These are phyloP conservation scores for Dillenia turbinata DNA, from an alignment of 164 flowering plant species.

Conservation along the genomic window DNA sequence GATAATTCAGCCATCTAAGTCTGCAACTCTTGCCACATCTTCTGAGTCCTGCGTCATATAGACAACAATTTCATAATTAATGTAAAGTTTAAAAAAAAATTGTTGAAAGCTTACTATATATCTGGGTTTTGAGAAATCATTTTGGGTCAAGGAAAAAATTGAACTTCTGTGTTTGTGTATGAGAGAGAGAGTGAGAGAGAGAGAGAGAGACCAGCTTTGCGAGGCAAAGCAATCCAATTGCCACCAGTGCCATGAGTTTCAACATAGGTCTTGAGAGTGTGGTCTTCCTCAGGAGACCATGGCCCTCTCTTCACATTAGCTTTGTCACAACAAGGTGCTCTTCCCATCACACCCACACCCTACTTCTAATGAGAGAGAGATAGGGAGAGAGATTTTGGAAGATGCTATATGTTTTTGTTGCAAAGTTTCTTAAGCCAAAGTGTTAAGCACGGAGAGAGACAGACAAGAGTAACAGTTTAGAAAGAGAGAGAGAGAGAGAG, in stretches of 20 bases:
- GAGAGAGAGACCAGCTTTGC: conserved; percentile 48
- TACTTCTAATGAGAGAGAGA: not conserved
- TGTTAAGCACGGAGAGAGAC: not conserved
- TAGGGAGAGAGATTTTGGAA: not conserved
- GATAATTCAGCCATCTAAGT: conserved; percentile 74
- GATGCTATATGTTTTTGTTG: too few species aligned
- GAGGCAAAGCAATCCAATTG: conserved; percentile 70
- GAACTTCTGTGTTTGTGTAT: not conserved
- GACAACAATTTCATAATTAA: not conserved
- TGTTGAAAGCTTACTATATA: not conserved
- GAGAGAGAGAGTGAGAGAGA: not conserved
- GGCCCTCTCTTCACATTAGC: conserved; percentile 76
- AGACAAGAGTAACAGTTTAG: conserved; percentile 1
- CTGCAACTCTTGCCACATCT: conserved; percentile 87
- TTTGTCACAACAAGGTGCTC: conserved; percentile 88
- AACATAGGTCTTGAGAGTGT: conserved; percentile 44
- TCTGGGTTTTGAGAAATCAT: not conserved
- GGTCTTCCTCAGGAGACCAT: conserved; percentile 82
- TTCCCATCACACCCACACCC: conserved; percentile 38
- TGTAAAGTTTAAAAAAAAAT: not conserved
- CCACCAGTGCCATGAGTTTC: conserved; percentile 51
- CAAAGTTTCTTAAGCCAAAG: too few species aligned
- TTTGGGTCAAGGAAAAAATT: not conserved
- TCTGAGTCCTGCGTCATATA: conserved; percentile 40
- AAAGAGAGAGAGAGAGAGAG: not conserved